These are phyloP conservation scores for Polytolypa hystricis DNA, from an alignment of 2,329 filamentous ascomycete species.

Conservation along the genomic window DNA sequence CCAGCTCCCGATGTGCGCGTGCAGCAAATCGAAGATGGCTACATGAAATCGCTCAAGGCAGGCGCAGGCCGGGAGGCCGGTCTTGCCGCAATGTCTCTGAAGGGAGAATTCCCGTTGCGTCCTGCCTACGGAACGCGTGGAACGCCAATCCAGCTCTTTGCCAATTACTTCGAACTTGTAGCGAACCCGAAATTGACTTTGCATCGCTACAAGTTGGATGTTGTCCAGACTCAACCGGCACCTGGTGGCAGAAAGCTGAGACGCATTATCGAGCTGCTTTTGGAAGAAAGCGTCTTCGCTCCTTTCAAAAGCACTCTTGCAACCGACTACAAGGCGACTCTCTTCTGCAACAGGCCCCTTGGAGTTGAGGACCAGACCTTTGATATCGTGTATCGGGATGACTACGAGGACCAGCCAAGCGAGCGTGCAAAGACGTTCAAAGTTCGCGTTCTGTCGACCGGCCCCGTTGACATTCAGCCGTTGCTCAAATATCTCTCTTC, in stretches of 20 bases:
- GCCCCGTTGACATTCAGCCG: constrained; percentile 26
- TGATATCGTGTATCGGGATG: constrained; percentile 24
- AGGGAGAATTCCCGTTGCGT: constrained; percentile 21
- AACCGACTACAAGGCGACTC: constrained; percentile 29
- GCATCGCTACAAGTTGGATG: constrained; percentile 32
- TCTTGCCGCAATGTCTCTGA: constrained; percentile 7
- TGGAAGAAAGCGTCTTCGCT: constrained; percentile 27
- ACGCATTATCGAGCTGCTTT: constrained; percentile 38
- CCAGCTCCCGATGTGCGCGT: constrained; percentile 17
- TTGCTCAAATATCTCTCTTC: constrained; percentile 36
- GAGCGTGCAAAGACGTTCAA: constrained; percentile 24
- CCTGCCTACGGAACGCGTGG: constrained; percentile 30
- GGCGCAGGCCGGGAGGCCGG: constrained; percentile 8
- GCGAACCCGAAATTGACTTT: constrained; percentile 25
- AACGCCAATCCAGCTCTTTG: constrained; percentile 21
- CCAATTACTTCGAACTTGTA: constrained; percentile 30
- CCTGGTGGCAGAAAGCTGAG: constrained; percentile 34
- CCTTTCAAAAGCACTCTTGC: constrained; percentile 22
- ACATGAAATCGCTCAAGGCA: constrained; percentile 16
- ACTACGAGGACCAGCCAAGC: constrained; percentile 25
- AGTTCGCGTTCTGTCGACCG: constrained; percentile 25
- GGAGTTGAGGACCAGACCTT: constrained; percentile 14
- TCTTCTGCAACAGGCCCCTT: constrained; percentile 25
- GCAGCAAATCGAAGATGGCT: constrained; percentile 18
- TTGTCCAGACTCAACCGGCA: constrained; percentile 16